These are phyloP conservation scores for Annulohypoxylon maeteangense DNA, from an alignment of 495 filamentous ascomycete genomes.

Conservation along the genomic window DNA sequence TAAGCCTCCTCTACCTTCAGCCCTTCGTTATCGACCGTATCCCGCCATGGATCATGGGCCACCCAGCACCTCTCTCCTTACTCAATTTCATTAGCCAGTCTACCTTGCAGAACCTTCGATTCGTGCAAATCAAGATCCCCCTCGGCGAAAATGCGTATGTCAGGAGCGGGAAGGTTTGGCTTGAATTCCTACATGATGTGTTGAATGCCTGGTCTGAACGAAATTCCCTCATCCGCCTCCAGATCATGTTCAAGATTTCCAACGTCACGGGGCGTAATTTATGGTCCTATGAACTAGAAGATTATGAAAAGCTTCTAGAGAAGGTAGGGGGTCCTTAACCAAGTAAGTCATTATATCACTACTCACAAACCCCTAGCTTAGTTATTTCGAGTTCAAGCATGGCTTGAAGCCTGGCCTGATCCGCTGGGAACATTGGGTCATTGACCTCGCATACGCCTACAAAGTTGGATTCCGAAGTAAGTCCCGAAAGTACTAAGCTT, in stretches of 20 bases:
- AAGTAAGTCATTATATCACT: background rate
- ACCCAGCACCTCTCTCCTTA: conserved; percentile 40
- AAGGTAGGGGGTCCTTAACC: conserved; percentile 17
- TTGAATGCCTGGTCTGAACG: conserved; percentile 39
- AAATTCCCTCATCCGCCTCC: conserved; percentile 46
- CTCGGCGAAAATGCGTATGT: conserved; percentile 43
- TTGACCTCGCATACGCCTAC: conserved; percentile 44
- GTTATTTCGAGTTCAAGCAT: conserved; percentile 41
- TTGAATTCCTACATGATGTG: conserved; percentile 34
- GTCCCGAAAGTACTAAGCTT: background rate
- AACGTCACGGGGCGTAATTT: conserved; percentile 31
- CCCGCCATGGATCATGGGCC: conserved; percentile 50
- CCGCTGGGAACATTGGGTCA: conserved; percentile 48
- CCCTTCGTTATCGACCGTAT: conserved; percentile 51
- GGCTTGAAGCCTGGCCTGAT: conserved; percentile 39
- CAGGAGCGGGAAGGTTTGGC: conserved; percentile 49
- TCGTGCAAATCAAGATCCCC: conserved; percentile 48
- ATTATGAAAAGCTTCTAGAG: conserved; percentile 36
- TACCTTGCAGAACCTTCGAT: conserved; percentile 47
- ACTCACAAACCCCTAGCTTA: conserved; percentile 31
- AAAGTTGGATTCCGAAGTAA: conserved; percentile 41
- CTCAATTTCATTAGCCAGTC: conserved; percentile 43
- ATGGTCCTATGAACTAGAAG: conserved; percentile 43
- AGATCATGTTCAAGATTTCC: conserved; percentile 46
- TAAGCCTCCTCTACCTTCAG: conserved; percentile 39